Conservation (phyloP, 2,329 filamentous ascomycete genomes). For the Chalara sp. region DNA sequence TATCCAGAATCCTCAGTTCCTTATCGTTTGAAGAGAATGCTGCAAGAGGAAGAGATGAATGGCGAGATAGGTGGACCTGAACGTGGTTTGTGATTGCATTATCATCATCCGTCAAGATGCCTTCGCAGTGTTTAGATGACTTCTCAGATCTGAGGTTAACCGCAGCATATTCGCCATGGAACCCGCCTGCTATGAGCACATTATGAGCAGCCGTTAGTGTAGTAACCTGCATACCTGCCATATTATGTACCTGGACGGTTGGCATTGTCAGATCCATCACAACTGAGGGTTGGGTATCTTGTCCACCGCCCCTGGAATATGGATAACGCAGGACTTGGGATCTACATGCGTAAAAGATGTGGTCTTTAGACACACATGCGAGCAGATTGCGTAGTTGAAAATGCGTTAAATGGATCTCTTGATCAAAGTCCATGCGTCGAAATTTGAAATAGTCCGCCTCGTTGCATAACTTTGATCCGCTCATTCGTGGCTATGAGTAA, state of each 20-base stretch:
- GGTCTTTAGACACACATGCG: slow-evolving; percentile 47
- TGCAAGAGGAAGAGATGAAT: slow-evolving; percentile 44
- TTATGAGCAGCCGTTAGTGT: slow-evolving; percentile 27
- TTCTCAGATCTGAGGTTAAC: slow-evolving; percentile 25
- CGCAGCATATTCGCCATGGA: slow-evolving; percentile 32
- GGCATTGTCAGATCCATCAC: slow-evolving; percentile 24
- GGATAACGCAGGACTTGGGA: slow-evolving; percentile 46
- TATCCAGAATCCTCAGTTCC: slow-evolving; percentile 50
- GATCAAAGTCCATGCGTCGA: slow-evolving; percentile 46
- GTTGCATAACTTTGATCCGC: slow-evolving; percentile 14
- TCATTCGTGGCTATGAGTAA: slow-evolving; percentile 9
- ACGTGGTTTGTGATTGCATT: slow-evolving; percentile 61
- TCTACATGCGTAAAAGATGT: slow-evolving; percentile 49
- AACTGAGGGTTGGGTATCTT: slow-evolving; percentile 3
- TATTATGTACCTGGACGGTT: slow-evolving; percentile 16
- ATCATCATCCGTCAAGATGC: slow-evolving; percentile 39
- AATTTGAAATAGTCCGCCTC: slow-evolving; percentile 47
- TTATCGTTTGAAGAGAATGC: slow-evolving; percentile 59
- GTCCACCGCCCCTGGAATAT: slow-evolving; percentile 36
- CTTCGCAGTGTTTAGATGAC: slow-evolving; percentile 26
- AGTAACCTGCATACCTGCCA: slow-evolving; percentile 24
- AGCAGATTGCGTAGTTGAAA: slow-evolving; percentile 61
- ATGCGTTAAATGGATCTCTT: slow-evolving; percentile 50
- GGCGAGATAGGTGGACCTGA: slow-evolving; percentile 48
- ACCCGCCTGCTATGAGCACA: slow-evolving; percentile 32